A percentile compares a stretch with the other conserved stretches of the same genome.
Conservation (phyloP, 495 filamentous ascomycete genomes). For the Aspergillus heteromorphus region DNA sequence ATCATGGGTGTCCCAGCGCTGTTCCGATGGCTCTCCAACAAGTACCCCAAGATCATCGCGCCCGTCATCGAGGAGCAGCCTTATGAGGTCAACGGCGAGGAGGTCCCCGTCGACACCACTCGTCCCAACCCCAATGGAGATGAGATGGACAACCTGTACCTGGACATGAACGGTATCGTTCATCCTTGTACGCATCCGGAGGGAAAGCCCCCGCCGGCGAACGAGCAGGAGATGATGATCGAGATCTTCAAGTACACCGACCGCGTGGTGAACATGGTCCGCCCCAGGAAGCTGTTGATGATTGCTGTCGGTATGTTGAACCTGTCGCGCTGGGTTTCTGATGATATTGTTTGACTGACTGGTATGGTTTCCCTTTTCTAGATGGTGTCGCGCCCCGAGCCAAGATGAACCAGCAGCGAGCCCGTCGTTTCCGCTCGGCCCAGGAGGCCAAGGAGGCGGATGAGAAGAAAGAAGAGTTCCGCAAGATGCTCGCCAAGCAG, state of each 20-base stretch:
- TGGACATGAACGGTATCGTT: conserved; percentile 99
- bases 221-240: conserved; percentile 99
- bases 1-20: conserved; percentile 92
- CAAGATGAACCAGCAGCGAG: conserved; percentile 97
- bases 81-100: conserved; percentile 68
- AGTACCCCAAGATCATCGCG: conserved; percentile 94
- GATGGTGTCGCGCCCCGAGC: conserved; percentile 92
- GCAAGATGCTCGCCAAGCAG: conserved; percentile 69
- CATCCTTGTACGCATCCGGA: conserved; percentile 99
- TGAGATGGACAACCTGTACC: conserved; percentile 94
- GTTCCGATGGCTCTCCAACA: conserved; percentile 89
- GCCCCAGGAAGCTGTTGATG: conserved; percentile 91
- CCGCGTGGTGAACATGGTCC: conserved; percentile 95
- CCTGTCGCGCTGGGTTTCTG: background rate
- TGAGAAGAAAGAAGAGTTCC: conserved; percentile 79
- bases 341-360: background rate
- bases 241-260: conserved; percentile 97
- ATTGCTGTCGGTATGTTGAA: conserved; percentile 84
- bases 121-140: conserved; percentile 93
- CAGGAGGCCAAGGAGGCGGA: conserved; percentile 93
- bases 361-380: conserved; percentile 22
- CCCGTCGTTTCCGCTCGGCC: conserved; percentile 84
- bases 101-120: conserved; percentile 79
- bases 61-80: conserved; percentile 82
- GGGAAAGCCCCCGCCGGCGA: conserved; percentile 81